Conservation (phyloP, 2,329 filamentous ascomycete species). For the Verticillium nonalfalfae region DNA sequence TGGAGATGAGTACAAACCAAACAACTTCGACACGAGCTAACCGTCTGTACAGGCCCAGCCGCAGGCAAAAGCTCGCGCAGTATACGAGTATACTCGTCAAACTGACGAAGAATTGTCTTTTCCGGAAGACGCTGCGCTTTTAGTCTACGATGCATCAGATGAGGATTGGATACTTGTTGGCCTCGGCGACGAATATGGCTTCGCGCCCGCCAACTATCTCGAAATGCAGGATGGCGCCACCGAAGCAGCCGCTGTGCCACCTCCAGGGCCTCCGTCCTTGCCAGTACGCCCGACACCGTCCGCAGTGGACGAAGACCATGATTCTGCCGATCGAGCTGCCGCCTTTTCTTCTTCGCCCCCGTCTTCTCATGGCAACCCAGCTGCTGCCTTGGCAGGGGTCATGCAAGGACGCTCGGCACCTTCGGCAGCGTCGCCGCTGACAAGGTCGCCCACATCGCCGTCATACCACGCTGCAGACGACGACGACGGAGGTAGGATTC, state of each 20-base stretch:
- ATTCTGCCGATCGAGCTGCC: background rate
- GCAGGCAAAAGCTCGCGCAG: slow-evolving; percentile 65
- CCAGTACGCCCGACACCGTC: slow-evolving; percentile 11
- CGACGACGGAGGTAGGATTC: slow-evolving; percentile 24
- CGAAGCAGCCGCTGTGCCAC: slow-evolving; percentile 32
- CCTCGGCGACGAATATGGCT: slow-evolving; percentile 78
- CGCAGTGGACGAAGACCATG: background rate
- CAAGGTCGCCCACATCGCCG: slow-evolving; percentile 12
- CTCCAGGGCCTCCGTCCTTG: slow-evolving; percentile 25
- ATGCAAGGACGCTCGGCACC: slow-evolving; percentile 40
- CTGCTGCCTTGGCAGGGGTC: slow-evolving; percentile 48
- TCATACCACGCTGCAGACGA: slow-evolving; percentile 3
- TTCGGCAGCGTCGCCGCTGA: slow-evolving; percentile 44
- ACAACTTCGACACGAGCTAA: background rate
- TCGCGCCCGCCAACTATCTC: slow-evolving; percentile 94
- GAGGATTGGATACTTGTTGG: slow-evolving; percentile 96
- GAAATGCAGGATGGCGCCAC: slow-evolving; percentile 51
- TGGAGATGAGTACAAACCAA: background rate
- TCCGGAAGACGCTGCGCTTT: slow-evolving; percentile 74
- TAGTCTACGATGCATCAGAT: slow-evolving; percentile 85
- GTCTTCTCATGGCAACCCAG: slow-evolving; percentile 34
- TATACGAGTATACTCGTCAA: slow-evolving; percentile 97
- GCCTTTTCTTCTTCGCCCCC: background rate
- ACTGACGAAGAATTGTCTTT: slow-evolving; percentile 98
- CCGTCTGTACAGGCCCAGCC: slow-evolving; percentile 43